Percentiles rank a stretch among this genome's conserved stretches.
Evolutionary conservation across 2,329 filamentous ascomycete genomes (phyloP).

Genomic region (Elsinoe perseae): DNA sequence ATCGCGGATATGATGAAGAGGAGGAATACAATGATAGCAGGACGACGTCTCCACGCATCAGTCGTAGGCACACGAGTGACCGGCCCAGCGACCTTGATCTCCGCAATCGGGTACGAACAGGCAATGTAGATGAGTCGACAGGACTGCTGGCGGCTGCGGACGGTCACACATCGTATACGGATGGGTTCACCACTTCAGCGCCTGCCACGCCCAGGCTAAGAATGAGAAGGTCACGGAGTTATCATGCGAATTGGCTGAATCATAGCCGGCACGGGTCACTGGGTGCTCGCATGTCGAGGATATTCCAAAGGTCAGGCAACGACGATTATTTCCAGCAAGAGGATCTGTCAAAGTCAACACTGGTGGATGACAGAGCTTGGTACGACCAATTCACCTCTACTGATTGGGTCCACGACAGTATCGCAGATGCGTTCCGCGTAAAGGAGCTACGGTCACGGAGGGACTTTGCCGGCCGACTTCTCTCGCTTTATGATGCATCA

Average conservation of each 20-base stretch:
- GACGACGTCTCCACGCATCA: constrained; percentile 22
- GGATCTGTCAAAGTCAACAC: constrained; percentile 56
- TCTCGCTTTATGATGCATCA: constrained; percentile 71
- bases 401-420: constrained; percentile 97
- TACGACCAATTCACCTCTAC: constrained; percentile 98
- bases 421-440: constrained; percentile 84
- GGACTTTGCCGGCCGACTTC: constrained; percentile 73
- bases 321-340: constrained; percentile 6
- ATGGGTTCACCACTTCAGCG: constrained; percentile 31
- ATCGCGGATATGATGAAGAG: constrained; percentile 29
- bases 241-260: constrained; percentile 30
- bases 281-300: constrained; percentile 44
- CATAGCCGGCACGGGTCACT: constrained; percentile 46
- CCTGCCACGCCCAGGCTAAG: constrained; percentile 35
- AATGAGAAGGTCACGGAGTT: constrained; percentile 22
- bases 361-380: constrained; percentile 83
- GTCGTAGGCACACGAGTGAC: constrained; percentile 20
- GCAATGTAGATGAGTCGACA: constrained; percentile 38
- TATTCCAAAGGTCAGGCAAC: constrained; percentile 40
- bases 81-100: constrained; percentile 29
- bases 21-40: constrained; percentile 23
- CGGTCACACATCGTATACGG: constrained; percentile 36
- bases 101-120: constrained; percentile 23
- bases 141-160: constrained; percentile 38
- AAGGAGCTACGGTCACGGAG: constrained; percentile 74